phyloP scores from a whole-genome alignment of 225 moss, liverwort and hornwort genomes.

The Physcomitrium patens region DNA sequence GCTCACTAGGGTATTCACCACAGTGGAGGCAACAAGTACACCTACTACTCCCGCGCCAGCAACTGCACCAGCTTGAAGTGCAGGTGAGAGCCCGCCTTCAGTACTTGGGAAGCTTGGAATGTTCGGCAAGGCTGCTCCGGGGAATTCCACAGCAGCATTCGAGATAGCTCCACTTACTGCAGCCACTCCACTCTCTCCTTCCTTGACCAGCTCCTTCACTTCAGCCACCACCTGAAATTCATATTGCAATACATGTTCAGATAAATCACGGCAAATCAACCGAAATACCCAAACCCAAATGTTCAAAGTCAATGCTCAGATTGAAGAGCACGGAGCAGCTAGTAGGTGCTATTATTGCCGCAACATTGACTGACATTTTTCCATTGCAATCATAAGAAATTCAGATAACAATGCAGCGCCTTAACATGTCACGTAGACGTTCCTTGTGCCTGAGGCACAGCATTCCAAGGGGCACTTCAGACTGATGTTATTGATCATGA shows the following conservation, averaged over 20 bases:
- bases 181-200: slow-evolving; percentile 57
- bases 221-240: slow-evolving; percentile 61
- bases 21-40: slow-evolving; percentile 76
- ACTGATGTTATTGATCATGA: too few relatives aligned
- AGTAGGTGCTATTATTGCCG: background rate
- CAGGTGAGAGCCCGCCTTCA: slow-evolving; percentile 58
- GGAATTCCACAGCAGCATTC: slow-evolving; percentile 48
- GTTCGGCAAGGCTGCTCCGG: slow-evolving; percentile 41
- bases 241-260: background rate
- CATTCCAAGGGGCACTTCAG: too few relatives aligned
- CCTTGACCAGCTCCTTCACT: slow-evolving; percentile 74
- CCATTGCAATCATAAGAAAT: too few relatives aligned
- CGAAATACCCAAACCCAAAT: background rate
- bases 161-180: slow-evolving; percentile 57
- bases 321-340: too few relatives aligned
- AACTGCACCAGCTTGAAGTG: slow-evolving; percentile 76
- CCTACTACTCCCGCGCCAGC: slow-evolving; percentile 80
- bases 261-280: background rate
- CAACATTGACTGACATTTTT: too few relatives aligned
- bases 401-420: too few relatives aligned
- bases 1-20: slow-evolving; percentile 80
- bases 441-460: too few relatives aligned
- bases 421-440: too few relatives aligned
- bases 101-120: slow-evolving; percentile 30
- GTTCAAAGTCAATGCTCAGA: background rate